Evolutionary conservation across 306 rosid genomes (phyloP).

Genomic region (Prinsepia uniflora): DNA sequence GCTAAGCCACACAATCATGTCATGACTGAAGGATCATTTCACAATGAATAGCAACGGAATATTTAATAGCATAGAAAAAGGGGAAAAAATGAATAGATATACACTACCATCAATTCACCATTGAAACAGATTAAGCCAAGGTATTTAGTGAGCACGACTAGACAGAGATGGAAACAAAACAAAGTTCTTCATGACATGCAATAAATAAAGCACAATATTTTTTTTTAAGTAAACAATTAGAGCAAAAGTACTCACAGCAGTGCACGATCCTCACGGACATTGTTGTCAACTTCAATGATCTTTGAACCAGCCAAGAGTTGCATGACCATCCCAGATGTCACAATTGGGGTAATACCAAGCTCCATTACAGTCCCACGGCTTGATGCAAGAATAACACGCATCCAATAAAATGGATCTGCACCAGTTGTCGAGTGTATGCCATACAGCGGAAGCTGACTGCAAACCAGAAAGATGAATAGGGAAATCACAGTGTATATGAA

Average conservation of each 20-base stretch:
- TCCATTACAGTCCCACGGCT: constrained; percentile 96
- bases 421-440: constrained; percentile 93
- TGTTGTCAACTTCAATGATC: constrained; percentile 86
- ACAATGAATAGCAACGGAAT: neutral
- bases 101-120: neutral
- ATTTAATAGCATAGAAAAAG: no score
- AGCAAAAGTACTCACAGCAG: constrained; percentile 54
- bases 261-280: constrained; percentile 91
- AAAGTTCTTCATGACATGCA: neutral
- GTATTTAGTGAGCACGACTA: neutral
- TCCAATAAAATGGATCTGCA: constrained; percentile 97
- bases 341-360: constrained; percentile 91
- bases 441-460: constrained; percentile 92
- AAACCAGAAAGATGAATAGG: constrained; percentile 79
- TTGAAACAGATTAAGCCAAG: neutral
- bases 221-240: neutral
- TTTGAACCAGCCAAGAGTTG: constrained; percentile 86
- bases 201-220: neutral
- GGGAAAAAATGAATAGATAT: neutral
- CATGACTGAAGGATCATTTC: neutral
- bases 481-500: constrained; percentile 71
- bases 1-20: neutral
- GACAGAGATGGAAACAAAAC: neutral
- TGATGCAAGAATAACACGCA: constrained; percentile 91
- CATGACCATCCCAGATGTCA: constrained; percentile 87